phyloP scores from a whole-genome alignment of 805 yeast genomes.

The Suhomyces sp. region DNA sequence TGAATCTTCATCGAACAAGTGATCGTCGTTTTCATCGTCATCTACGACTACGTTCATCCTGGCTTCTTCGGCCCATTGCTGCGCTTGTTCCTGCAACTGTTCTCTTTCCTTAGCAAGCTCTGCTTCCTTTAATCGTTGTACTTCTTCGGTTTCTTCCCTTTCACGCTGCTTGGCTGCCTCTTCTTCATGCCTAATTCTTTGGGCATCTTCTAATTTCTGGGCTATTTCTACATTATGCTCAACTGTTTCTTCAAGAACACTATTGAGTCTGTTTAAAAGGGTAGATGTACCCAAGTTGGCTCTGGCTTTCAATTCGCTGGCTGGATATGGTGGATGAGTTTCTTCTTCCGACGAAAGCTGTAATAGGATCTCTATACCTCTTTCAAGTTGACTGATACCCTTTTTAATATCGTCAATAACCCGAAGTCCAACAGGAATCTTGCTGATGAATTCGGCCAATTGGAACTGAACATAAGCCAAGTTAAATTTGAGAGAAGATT shows the following conservation, averaged over 20 bases:
- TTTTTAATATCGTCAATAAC: slow-evolving; percentile 57
- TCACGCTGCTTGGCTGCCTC: slow-evolving; percentile 32
- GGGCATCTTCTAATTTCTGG: slow-evolving; percentile 70
- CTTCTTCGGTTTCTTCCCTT: slow-evolving; percentile 42
- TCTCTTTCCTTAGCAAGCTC: slow-evolving; percentile 45
- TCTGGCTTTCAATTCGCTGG: slow-evolving; percentile 77
- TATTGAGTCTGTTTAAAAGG: slow-evolving; percentile 65
- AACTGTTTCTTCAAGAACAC: slow-evolving; percentile 68
- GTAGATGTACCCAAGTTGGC: slow-evolving; percentile 83
- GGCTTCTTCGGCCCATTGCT: slow-evolving; percentile 50
- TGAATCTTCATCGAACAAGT: slow-evolving; percentile 5
- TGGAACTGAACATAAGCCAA: slow-evolving; percentile 82
- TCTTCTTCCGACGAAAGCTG: slow-evolving; percentile 53
- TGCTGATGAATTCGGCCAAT: slow-evolving; percentile 77
- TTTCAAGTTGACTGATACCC: slow-evolving; percentile 54
- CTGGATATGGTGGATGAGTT: slow-evolving; percentile 70
- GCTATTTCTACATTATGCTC: slow-evolving; percentile 58
- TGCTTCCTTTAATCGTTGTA: slow-evolving; percentile 46
- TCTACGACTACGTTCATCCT: slow-evolving; percentile 36
- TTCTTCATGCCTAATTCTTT: slow-evolving; percentile 60
- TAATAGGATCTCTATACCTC: slow-evolving; percentile 59
- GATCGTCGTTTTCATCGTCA: slow-evolving; percentile 28
- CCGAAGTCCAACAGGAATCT: slow-evolving; percentile 56
- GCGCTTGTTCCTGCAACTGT: slow-evolving; percentile 50
- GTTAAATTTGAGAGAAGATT: slow-evolving; percentile 60